Evolutionary conservation across 208 protist species (phyloP).

Genomic region (Leishmania gerbilli): DNA sequence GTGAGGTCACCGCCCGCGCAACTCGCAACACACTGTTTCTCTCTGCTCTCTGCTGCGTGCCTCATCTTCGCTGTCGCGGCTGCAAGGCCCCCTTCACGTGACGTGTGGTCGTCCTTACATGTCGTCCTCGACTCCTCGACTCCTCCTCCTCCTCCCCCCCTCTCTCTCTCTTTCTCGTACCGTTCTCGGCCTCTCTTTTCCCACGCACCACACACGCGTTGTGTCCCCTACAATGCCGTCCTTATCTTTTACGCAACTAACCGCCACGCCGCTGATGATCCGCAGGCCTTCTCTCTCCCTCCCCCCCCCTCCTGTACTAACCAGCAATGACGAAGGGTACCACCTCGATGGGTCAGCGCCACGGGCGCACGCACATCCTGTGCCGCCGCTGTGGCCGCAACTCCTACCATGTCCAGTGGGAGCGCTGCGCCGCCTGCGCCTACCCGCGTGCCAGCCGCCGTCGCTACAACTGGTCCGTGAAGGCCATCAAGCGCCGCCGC

Average conservation of each 20-base stretch:
- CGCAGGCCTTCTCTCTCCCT: neutral
- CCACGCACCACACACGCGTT: neutral
- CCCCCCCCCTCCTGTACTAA: neutral
- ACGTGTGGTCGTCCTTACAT: neutral
- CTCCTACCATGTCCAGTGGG: constrained; percentile 98
- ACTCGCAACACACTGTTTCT: neutral
- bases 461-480: constrained; percentile 97
- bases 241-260: neutral
- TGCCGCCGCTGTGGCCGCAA: constrained; percentile 98
- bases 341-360: constrained; percentile 90
- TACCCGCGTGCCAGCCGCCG: constrained; percentile 97
- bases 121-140: neutral
- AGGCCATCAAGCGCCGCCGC: constrained; percentile 98
- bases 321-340: constrained; percentile 89
- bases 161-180: neutral
- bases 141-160: neutral
- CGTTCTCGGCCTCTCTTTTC: neutral
- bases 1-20: too few relatives aligned
- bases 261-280: neutral
- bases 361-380: constrained; percentile 96
- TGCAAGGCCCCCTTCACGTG: neutral
- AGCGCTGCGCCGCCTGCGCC: constrained; percentile 97
- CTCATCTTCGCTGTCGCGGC: neutral
- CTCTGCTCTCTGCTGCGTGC: neutral
- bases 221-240: neutral